These are phyloP conservation scores for Tulasnella sp. DNA, from an alignment of 768 basidiomycete species.

Conservation along the genomic window DNA sequence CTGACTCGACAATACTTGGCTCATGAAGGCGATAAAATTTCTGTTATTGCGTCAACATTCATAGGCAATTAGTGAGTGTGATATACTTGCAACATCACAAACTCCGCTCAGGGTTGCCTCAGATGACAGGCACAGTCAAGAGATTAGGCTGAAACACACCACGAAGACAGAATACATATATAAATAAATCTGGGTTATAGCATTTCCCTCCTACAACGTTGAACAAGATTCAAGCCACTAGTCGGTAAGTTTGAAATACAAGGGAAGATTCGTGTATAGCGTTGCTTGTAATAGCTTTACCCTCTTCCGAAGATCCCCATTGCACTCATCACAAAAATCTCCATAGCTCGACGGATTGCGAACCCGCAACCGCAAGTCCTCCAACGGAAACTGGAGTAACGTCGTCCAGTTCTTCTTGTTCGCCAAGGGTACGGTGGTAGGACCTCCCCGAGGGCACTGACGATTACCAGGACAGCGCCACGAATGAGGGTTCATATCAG, in stretches of 20 bases:
- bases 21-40: too few relatives aligned
- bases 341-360: neutral
- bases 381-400: neutral
- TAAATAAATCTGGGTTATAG: neutral
- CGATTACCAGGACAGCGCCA: neutral
- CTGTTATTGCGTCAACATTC: too few relatives aligned
- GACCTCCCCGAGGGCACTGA: neutral
- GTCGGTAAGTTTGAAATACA: neutral
- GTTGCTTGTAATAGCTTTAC: neutral
- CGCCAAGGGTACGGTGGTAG: neutral
- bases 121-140: too few relatives aligned
- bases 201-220: neutral
- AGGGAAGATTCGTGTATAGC: neutral
- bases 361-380: neutral
- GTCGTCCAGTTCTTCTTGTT: neutral
- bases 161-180: too few relatives aligned
- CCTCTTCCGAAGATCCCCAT: neutral
- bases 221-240: neutral
- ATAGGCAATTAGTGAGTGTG: too few relatives aligned
- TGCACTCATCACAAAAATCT: neutral
- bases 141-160: too few relatives aligned
- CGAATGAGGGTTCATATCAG: neutral
- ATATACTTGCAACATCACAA: too few relatives aligned
- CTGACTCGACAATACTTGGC: too few relatives aligned
- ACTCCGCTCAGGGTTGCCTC: too few relatives aligned